These are phyloP conservation scores for Mortierella sp. DNA, from an alignment of 371 early-diverging fungal species.

Conservation along the genomic window DNA sequence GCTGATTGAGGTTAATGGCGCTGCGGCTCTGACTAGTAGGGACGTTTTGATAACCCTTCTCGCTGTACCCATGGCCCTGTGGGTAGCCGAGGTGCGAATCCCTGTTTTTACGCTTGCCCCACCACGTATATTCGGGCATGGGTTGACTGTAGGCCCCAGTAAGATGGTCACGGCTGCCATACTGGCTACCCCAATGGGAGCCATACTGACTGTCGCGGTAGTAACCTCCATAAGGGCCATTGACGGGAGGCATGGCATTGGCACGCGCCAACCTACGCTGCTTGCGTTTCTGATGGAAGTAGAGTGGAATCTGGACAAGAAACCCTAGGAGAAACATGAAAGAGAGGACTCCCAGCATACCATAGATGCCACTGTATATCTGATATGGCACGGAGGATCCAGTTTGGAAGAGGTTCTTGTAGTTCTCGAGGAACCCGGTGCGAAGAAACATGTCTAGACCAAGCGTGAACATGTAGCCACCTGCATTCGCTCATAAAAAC, in stretches of 20 bases:
- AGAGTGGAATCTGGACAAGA: conserved; percentile 26
- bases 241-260: conserved; percentile 3
- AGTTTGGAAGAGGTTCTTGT: conserved; percentile 53
- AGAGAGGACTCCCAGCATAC: conserved; percentile 33
- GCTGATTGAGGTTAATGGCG: conserved; percentile 6
- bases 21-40: conserved; percentile 3
- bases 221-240: background rate
- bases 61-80: background rate
- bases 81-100: conserved; percentile 3
- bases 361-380: conserved; percentile 26
- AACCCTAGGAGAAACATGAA: conserved; percentile 19
- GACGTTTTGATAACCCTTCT: conserved; percentile 13
- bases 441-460: conserved; percentile 67
- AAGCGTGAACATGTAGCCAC: conserved; percentile 61
- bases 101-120: conserved; percentile 23
- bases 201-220: conserved; percentile 12
- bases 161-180: conserved; percentile 24
- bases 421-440: conserved; percentile 63
- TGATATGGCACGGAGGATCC: conserved; percentile 5
- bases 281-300: conserved; percentile 12
- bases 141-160: background rate
- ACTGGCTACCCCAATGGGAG: conserved; percentile 11
- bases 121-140: conserved; percentile 24
- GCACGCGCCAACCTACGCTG: background rate
- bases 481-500: too few relatives aligned